Evolutionary conservation across 1,284 basidiomycete genomes (phyloP).

Genomic region (Sparassis latifolia): DNA sequence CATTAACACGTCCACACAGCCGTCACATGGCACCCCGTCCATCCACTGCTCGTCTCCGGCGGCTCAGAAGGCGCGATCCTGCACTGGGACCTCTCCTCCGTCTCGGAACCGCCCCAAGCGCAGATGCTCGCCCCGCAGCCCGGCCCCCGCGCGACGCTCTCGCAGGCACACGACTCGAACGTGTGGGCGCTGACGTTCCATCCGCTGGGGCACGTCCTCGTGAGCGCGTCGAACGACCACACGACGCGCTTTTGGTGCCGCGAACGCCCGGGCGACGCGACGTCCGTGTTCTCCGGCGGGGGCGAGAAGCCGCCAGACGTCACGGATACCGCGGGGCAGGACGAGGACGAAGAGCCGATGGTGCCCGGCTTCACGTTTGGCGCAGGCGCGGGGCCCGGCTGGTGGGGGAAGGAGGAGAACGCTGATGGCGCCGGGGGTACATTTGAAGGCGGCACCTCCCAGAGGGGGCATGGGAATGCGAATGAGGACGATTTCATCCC

Average conservation of each 20-base stretch:
- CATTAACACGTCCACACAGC: slow-evolving; percentile 35
- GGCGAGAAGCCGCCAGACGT: slow-evolving; percentile 72
- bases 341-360: slow-evolving; percentile 58
- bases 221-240: slow-evolving; percentile 92
- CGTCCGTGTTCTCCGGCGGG: slow-evolving; percentile 64
- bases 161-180: slow-evolving; percentile 94
- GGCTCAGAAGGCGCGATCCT: slow-evolving; percentile 91
- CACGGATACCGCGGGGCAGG: slow-evolving; percentile 47
- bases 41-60: slow-evolving; percentile 88
- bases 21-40: slow-evolving; percentile 92
- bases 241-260: slow-evolving; percentile 97
- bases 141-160: slow-evolving; percentile 74
- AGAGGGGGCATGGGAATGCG: not conserved
- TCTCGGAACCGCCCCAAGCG: slow-evolving; percentile 21
- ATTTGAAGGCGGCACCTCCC: slow-evolving; percentile 9
- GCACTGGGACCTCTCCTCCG: slow-evolving; percentile 79
- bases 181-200: slow-evolving; percentile 96
- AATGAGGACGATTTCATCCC: slow-evolving; percentile 20
- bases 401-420: slow-evolving; percentile 16
- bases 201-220: slow-evolving; percentile 92
- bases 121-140: slow-evolving; percentile 29
- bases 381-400: slow-evolving; percentile 13
- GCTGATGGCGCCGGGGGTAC: slow-evolving; percentile 8
- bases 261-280: slow-evolving; percentile 71
- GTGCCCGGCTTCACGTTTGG: slow-evolving; percentile 44